phyloP scores from a whole-genome alignment of 805 yeast species.

The Hanseniaspora pseudoguilliermondii region DNA sequence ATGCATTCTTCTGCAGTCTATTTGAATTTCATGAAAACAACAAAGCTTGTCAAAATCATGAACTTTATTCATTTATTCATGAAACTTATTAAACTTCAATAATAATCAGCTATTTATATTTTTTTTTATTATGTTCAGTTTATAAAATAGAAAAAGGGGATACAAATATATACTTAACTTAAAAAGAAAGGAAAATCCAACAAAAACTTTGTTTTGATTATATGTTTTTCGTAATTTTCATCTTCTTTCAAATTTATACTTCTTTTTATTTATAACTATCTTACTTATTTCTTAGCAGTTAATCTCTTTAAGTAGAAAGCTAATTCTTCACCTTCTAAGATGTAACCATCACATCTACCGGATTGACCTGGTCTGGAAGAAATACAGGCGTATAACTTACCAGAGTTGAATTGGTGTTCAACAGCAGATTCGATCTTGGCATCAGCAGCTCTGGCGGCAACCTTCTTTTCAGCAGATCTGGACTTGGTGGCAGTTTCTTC shows the following conservation, averaged over 20 bases:
- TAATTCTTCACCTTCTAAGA: constrained; percentile 99
- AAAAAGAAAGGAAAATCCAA: no score
- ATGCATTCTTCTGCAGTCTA: no score
- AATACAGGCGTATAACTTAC: constrained; percentile 96
- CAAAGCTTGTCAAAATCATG: no score
- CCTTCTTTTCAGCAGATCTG: constrained; percentile 75
- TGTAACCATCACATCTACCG: constrained; percentile 99
- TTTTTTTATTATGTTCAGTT: neutral
- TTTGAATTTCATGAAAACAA: no score
- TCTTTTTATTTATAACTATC: neutral
- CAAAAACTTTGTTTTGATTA: no score
- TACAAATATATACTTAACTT: neutral
- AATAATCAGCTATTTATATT: neutral
- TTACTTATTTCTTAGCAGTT: constrained; percentile 87
- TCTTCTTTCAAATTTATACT: neutral
- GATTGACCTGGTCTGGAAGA: constrained; percentile 99
- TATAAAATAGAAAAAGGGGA: neutral
- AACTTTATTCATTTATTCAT: no score
- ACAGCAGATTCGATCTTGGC: constrained; percentile 84
- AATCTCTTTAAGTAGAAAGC: constrained; percentile 99
- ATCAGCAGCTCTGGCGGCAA: constrained; percentile 78
- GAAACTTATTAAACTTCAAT: no score
- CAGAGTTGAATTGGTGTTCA: constrained; percentile 94
- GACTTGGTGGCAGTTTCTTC: constrained; percentile 54
- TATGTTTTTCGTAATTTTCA: neutral